Conservation (phyloP, 257 asterid species). For the Nicotiana benthamiana region DNA sequence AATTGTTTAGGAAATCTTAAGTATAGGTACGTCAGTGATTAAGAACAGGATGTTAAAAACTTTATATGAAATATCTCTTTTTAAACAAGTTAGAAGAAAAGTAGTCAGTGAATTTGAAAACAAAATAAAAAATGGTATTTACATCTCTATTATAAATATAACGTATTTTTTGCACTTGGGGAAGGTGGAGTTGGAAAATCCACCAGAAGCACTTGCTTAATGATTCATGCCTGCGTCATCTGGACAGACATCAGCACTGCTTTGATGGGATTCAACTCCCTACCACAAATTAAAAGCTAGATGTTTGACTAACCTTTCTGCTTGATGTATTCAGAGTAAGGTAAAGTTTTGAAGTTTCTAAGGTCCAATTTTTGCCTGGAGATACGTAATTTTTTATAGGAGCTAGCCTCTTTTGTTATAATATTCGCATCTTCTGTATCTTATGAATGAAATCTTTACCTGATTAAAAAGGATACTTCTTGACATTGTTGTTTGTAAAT, state of each 20-base stretch:
- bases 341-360: background rate
- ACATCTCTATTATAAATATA: too few relatives aligned
- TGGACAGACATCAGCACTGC: background rate
- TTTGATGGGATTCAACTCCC: background rate
- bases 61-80: too few relatives aligned
- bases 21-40: too few relatives aligned
- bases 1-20: too few relatives aligned
- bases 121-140: too few relatives aligned
- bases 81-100: too few relatives aligned
- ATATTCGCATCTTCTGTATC: background rate
- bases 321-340: background rate
- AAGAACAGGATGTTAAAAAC: too few relatives aligned
- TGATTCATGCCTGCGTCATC: background rate
- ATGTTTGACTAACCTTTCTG: background rate
- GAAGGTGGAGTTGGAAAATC: background rate
- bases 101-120: too few relatives aligned
- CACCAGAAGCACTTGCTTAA: background rate
- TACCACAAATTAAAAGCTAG: background rate
- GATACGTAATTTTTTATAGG: background rate
- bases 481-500: too few relatives aligned
- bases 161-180: background rate
- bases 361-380: background rate
- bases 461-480: background rate
- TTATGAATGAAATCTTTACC: background rate
- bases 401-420: background rate